Percentiles rank a stretch among this genome's conserved stretches.
phyloP scores from a whole-genome alignment of 805 yeast genomes.

The Candida endomychidarum region DNA sequence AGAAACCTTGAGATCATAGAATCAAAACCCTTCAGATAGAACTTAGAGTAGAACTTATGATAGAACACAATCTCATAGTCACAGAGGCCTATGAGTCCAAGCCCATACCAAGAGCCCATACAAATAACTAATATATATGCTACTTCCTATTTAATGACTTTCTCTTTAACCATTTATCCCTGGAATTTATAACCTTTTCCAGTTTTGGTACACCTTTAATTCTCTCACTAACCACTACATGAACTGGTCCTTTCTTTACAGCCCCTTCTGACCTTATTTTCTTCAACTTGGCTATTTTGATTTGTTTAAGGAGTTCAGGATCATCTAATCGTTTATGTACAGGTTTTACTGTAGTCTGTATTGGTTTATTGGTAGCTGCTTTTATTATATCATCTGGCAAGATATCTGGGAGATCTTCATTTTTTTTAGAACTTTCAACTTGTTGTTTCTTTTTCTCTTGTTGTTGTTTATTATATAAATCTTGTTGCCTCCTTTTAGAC shows the following conservation, averaged over 20 bases:
- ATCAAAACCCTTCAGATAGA: no score
- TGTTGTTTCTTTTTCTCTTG: slow-evolving; percentile 31
- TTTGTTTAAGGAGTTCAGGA: slow-evolving; percentile 29
- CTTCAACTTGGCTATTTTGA: slow-evolving; percentile 35
- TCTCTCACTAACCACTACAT: slow-evolving; percentile 33
- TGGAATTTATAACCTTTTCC: slow-evolving; percentile 32
- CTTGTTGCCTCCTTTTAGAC: slow-evolving; percentile 37
- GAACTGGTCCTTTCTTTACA: slow-evolving; percentile 41
- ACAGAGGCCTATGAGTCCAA: no score
- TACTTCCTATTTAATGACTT: slow-evolving; percentile 36
- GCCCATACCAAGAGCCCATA: no score
- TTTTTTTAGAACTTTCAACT: no score
- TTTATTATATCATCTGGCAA: slow-evolving; percentile 42
- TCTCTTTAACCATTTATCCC: slow-evolving; percentile 42
- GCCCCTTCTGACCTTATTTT: slow-evolving; percentile 23
- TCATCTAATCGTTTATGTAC: slow-evolving; percentile 35
- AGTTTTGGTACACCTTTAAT: slow-evolving; percentile 36
- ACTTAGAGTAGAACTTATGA: no score
- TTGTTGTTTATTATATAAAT: slow-evolving; percentile 34
- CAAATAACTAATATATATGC: no score
- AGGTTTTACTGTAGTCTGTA: slow-evolving; percentile 12
- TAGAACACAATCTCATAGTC: no score
- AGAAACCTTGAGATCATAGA: no score
- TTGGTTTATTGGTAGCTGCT: slow-evolving; percentile 15
- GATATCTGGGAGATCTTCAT: slow-evolving; percentile 35